Percentiles rank a stretch among this genome's conserved stretches.
These are phyloP conservation scores for sorghum (Sorghum bicolor) DNA, from an alignment of 176 grass and related monocot species.

Conservation along the genomic window Sorghum_bicolor_NCBIv3 NC_012878.2:57195001-57195500, in stretches of 20 bases:
- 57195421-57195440: not conserved
- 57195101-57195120: not conserved
- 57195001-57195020: too few relatives aligned
- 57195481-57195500: not conserved
- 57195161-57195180: not conserved
- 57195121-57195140: not conserved
- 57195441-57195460: not conserved
- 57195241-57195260: not conserved
- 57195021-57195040: too few relatives aligned
- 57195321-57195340: not conserved
- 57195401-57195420: too few relatives aligned
- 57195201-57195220: not conserved
- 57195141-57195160: not conserved
- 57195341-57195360: not conserved
- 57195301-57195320: not conserved
- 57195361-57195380: not conserved
- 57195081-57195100: not conserved
- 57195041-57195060: too few relatives aligned
- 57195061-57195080: too few relatives aligned
- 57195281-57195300: not conserved
- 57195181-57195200: not conserved
- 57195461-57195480: not conserved
- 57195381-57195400: not conserved
- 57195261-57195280: not conserved
- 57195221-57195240: not conserved